Percentiles rank a stretch among this genome's conserved stretches.
Conservation (phyloP, 352 stramenopile species). For the Phytophthora tentaculata region DNA sequence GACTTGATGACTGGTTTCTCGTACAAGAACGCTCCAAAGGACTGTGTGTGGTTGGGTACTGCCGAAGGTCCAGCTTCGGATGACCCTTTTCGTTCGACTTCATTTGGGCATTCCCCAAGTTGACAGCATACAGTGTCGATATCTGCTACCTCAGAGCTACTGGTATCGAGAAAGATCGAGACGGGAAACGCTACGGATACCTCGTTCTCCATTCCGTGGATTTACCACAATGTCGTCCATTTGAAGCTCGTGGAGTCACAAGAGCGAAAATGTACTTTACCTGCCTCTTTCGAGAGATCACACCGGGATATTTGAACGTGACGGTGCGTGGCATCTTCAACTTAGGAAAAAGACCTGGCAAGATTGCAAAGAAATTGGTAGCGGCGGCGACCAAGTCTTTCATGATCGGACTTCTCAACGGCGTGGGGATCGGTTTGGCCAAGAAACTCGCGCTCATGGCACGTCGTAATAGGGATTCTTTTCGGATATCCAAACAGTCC, state of each 20-base stretch:
- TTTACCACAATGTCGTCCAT: slow-evolving; percentile 40
- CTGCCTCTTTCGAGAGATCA: slow-evolving; percentile 43
- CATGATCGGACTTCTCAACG: slow-evolving; percentile 41
- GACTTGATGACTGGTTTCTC: slow-evolving; percentile 47
- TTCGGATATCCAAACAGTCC: neutral
- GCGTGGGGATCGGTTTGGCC: slow-evolving; percentile 42
- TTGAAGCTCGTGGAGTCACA: slow-evolving; percentile 30
- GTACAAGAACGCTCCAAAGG: slow-evolving; percentile 40
- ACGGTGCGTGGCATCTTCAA: slow-evolving; percentile 50
- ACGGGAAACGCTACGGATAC: slow-evolving; percentile 49
- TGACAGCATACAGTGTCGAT: slow-evolving; percentile 42
- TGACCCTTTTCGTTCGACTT: slow-evolving; percentile 56
- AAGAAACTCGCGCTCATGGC: slow-evolving; percentile 61
- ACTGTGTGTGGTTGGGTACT: slow-evolving; percentile 50
- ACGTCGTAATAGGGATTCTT: slow-evolving; percentile 10
- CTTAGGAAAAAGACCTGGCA: slow-evolving; percentile 28
- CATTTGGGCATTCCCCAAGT: slow-evolving; percentile 46
- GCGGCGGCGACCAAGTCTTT: slow-evolving; percentile 38
- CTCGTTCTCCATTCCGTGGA: slow-evolving; percentile 49
- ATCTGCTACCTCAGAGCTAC: slow-evolving; percentile 50
- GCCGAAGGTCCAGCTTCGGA: slow-evolving; percentile 35
- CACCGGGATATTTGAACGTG: slow-evolving; percentile 39
- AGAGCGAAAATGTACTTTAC: slow-evolving; percentile 42
- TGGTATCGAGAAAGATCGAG: slow-evolving; percentile 35
- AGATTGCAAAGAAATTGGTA: slow-evolving; percentile 31